Base-by-base conservation (phyloP, 305 asterid species). In the Fraxinus albicans region DNA sequence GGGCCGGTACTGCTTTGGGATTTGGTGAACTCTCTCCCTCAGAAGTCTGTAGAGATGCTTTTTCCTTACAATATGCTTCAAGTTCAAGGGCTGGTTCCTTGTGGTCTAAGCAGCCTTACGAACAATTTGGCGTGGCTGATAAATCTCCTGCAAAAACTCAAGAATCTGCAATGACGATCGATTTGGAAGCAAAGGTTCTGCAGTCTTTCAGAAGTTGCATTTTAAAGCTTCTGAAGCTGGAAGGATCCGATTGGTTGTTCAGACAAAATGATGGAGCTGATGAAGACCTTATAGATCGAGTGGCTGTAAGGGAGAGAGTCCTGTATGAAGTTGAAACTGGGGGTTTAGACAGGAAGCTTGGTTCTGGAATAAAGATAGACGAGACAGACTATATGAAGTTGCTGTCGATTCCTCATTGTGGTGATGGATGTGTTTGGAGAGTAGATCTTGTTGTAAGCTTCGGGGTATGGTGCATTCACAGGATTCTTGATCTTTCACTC, bases 401-500 rank as follows among this genome's bases (percentile, higher is more conserved):
- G 80, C 89, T 89, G 87, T 90, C 96, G 1, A 89, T 93, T 81
- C 97, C 99, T 8, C 94, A 95, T 79, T 96, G 99, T 73, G 99
- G 99, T 2, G 99, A 96, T 84, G 98, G 93, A 70, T 96, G 99
- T 88, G 95, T 93, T 76, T 96, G 97, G 91, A 90, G 84, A 70
- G 88, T 84, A 17, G 97, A 95, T 89, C 93, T 96, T 70, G 84
- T 96, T 75, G 82, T 91, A 77, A 92, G 99, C 94, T 96, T 95
- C 82, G 99, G 99, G 13, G 98, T 96, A 29, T 96, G 99, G 99
- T 91, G 98, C 89, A 95, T 96, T 85, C 99, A 91, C 83, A 89
- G 99, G 87, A 88, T 96, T 82, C 97, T 96, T 38, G 98, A 93
- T 80, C 97, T 95, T 77, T 96, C 97, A 47, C 95, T 93, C 47